Percentiles rank a stretch among this genome's conserved stretches.
These are phyloP conservation scores for Labyrinthula sp. DNA, from an alignment of 352 stramenopile species.

Conservation along the genomic window DNA sequence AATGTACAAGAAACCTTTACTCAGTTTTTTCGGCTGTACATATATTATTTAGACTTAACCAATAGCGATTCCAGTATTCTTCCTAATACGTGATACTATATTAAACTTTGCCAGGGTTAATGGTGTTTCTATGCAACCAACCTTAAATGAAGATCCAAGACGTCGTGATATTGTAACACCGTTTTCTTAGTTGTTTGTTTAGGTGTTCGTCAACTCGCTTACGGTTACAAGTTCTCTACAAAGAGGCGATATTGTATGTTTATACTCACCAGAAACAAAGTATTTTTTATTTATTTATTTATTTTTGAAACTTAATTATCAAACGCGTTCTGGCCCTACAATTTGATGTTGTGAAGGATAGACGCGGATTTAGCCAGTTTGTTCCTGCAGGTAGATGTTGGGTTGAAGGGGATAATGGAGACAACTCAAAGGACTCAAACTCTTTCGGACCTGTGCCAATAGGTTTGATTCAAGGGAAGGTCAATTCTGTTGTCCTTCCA, in stretches of 20 bases:
- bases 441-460: constrained; percentile 79
- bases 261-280: constrained; percentile 1
- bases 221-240: constrained; percentile 1
- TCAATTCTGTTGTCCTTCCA: constrained; percentile 56
- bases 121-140: constrained; percentile 22
- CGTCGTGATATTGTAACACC: constrained; percentile 19
- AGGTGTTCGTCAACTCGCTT: constrained; percentile 14
- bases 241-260: constrained; percentile 10
- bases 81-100: constrained; percentile 9
- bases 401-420: constrained; percentile 87
- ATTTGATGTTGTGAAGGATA: constrained; percentile 6
- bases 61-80: constrained; percentile 12
- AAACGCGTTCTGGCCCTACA: constrained; percentile 16
- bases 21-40: too few relatives aligned
- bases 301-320: constrained; percentile 14
- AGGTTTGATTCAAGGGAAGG: constrained; percentile 59
- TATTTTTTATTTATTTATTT: too few relatives aligned
- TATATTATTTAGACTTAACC: too few relatives aligned
- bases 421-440: constrained; percentile 76
- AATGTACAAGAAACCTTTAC: too few relatives aligned
- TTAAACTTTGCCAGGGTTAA: neutral
- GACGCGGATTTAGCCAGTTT: neutral
- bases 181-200: constrained; percentile 8
- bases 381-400: constrained; percentile 76
- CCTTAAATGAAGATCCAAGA: constrained; percentile 13